Base-by-base conservation (phyloP, 2,329 filamentous ascomycete genomes). In the Ophiostoma quercus region DNA sequence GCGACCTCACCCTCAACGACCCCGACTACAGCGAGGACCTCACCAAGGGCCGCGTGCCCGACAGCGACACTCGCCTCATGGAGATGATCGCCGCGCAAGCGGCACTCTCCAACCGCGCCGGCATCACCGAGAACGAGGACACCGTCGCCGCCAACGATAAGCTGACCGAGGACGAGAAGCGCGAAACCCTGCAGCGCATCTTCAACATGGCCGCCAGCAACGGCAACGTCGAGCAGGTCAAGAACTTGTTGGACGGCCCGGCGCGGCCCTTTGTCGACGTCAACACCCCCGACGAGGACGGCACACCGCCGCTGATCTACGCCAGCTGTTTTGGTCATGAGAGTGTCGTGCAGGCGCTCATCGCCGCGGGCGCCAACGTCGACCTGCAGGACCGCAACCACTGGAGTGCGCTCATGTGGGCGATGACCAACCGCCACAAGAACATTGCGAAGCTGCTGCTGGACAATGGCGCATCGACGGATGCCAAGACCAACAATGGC, bases 331-430 rank as follows among this genome's bases (percentile, higher is more conserved):
- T 99, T 83, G 92, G 95, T 54, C 95, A 99, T 78, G 92, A 96
- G 79, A 86, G 90, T 66, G 94, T 97, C 3, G 95, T 98, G 32
- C 86, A 90, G 71, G 88, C 90, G 51, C 85, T 99, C 68, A 87
- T 99, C 68, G 87, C 92, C 71, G 92, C 92, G 11, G 94, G 94
- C 32, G 94, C 90, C 54, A 87, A 92, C 75, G 93, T 98, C 68
- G 93, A 99, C 80, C 90, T 90, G 75, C 94, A 98, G 79, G 95
- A 99, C 78, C 91, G 90, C 73, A 98, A 98, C 77, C 90, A 96
- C 77, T 99, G 95, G 95, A 98, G 92, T 76, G 92, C 95, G 16
- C 84, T 99, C 72, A 99, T 99, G 94, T 99, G 95, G 95, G 94
- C 95, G 67, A 98, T 98, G 92, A 99, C 95, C 70, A 99, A 99